Base-by-base conservation (phyloP, 2,329 filamentous ascomycete species). In the Scorias spongiosa region DNA sequence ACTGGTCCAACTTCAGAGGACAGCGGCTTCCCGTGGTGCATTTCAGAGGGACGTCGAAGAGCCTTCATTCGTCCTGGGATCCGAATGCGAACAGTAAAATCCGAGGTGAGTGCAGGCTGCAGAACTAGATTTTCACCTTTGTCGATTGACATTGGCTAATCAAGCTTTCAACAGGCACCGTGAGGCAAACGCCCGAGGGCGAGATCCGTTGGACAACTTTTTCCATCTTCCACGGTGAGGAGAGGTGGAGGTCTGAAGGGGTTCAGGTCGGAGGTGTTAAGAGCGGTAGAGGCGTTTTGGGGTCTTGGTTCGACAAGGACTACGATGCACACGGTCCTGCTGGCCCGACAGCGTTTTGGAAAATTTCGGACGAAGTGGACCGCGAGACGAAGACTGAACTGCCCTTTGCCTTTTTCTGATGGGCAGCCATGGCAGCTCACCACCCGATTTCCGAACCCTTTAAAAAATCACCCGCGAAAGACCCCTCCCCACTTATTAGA, bases 261-360 rank as follows among this genome's bases (percentile, higher is more conserved):
- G 68, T 88, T 5, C 84, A 89, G 59, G 61, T 88, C 5, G 83
- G 83, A 10, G 84, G 83, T 0, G 53, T 76, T 1, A 63, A 66
- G 41, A 80, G 78, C 5, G 75, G 72, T 6, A 70, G 81, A 7
- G 82, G 82, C 1, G 76, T 86, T 0, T 56, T 86, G 2, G 83
- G 84, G 0, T 80, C 76, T 42, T 89, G 84, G 84, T 88, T 86
- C 54, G 81, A 85, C 53, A 80, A 78, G 52, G 75, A 85, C 57
- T 80, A 75, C 52, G 78, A 83, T 48, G 58, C 66, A 1, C 74
- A 80, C 51, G 82, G 83, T 0, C 83, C 83, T 0, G 80, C 73
- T 2, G 83, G 83, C 0, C 83, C 83, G 1, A 84, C 80, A 1
- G 80, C 78, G 0, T 86, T 84, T 54, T 89, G 83, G 82, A 88